A percentile compares a stretch with the other conserved stretches of the same genome.
phyloP scores from a whole-genome alignment of 148 eudicot species.

The Heliamphora exappendiculata region DNA sequence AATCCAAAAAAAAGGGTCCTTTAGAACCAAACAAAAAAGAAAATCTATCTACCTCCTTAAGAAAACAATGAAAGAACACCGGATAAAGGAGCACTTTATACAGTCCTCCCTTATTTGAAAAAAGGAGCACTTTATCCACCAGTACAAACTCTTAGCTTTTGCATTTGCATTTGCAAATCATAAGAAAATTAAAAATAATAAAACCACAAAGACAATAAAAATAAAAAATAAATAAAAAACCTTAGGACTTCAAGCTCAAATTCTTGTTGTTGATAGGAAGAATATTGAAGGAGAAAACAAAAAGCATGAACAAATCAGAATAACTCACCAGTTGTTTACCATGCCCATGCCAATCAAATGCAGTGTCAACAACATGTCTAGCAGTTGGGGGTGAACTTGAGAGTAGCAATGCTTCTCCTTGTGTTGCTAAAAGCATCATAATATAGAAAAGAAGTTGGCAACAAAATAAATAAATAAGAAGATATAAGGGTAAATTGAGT shows the following conservation, averaged over 20 bases:
- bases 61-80: too few relatives aligned
- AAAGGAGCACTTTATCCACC: too few relatives aligned
- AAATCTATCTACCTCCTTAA: too few relatives aligned
- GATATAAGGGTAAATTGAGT: too few relatives aligned
- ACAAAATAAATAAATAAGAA: too few relatives aligned
- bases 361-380: conserved; percentile 50
- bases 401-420: conserved; percentile 69
- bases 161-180: not conserved
- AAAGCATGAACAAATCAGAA: not conserved
- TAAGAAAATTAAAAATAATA: not conserved
- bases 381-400: conserved; percentile 47
- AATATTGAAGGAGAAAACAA: not conserved
- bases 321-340: conserved; percentile 79
- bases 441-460: conserved; percentile 2
- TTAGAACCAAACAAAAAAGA: too few relatives aligned
- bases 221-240: not conserved
- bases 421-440: conserved; percentile 49
- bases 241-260: not conserved
- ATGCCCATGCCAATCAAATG: conserved; percentile 68
- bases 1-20: too few relatives aligned
- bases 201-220: too few relatives aligned
- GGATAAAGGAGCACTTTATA: too few relatives aligned
- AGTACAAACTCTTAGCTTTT: too few relatives aligned
- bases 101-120: too few relatives aligned
- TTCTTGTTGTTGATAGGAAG: not conserved